Base-by-base conservation (phyloP, 495 filamentous ascomycete genomes). In the Penicillium daleae region DNA sequence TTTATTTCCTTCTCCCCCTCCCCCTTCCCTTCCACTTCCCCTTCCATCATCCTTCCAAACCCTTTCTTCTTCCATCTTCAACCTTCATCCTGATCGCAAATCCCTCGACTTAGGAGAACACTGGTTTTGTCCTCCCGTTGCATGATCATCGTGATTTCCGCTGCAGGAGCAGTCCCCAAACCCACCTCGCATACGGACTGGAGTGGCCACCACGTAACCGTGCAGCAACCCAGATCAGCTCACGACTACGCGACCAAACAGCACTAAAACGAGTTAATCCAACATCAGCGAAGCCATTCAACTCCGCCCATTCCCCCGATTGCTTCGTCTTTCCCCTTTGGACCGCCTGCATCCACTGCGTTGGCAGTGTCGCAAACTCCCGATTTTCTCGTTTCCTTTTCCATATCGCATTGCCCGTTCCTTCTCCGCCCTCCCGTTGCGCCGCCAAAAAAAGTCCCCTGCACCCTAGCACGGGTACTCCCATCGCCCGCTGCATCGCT, bases 341-440 rank as follows among this genome's bases (percentile, higher is more conserved):
- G 77, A 78, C 69, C 69, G 61, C 69, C 70, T 80, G 77, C 77
- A 77, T 76, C 67, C 56, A 72, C 71, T 80, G 75, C 68, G 75
- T 65, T 77, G 76, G 73, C 77, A 75, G 71, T 69, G 68, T 71
- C 70, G 70, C 73, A 73, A 74, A 66, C 57, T 42, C 46, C 60
- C 65, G 52, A 63, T 67, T 69, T 60, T 42, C 49, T 52, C 49
- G 49, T 52, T 52, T 52, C 49, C 49, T 15, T 19, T n/a, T 10
- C 40, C 50, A 60, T 26, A 52, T 69, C 66, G 62, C 64, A 63
- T 63, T 59, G 51, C 57, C 59, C 61, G 33, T 46, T 46, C 7
- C 42, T 57, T 31, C 42, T 57, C 55, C 60, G 33, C 49, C 56
- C 32, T 55, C 46, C 51, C 54, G 57, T 57, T 69, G 66, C 64